Evolutionary conservation across 2,329 filamentous ascomycete genomes (phyloP).

Genomic region (Cladosporium sp.): DNA sequence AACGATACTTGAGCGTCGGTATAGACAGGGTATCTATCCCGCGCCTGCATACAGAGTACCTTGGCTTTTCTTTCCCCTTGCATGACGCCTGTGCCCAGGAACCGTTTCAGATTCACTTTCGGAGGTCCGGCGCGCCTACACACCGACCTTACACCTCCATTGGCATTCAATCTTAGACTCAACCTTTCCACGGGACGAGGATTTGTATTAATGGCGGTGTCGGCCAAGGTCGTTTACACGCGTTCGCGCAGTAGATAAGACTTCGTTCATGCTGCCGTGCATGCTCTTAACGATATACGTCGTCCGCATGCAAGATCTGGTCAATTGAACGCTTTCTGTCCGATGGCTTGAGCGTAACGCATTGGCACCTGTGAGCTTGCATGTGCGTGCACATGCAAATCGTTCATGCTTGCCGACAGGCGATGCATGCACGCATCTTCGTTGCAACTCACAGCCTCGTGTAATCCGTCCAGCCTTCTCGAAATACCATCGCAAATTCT

Average conservation of each 20-base stretch:
- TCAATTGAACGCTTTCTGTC: background rate
- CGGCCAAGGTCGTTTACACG: background rate
- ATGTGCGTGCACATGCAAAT: background rate
- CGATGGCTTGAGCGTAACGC: background rate
- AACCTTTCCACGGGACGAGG: background rate
- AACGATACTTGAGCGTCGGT: background rate
- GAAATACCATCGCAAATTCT: background rate
- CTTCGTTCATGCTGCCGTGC: background rate
- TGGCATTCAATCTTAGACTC: background rate
- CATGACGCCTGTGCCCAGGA: slow-evolving; percentile 14
- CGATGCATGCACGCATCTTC: background rate
- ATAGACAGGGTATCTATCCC: slow-evolving; percentile 13
- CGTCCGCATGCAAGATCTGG: background rate
- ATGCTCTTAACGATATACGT: background rate
- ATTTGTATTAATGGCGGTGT: background rate
- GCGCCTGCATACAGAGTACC: background rate
- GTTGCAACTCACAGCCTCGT: background rate
- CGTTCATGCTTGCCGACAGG: background rate
- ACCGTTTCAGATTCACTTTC: slow-evolving; percentile 4
- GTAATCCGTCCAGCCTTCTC: background rate
- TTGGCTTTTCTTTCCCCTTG: slow-evolving; percentile 11
- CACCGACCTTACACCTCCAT: slow-evolving; percentile 11
- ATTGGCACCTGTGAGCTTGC: background rate
- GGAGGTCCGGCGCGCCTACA: slow-evolving; percentile 5
- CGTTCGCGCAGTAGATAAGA: background rate